These are phyloP conservation scores for Aspergillus sp. DNA, from an alignment of 2,329 filamentous ascomycete species.

Conservation along the genomic window DNA sequence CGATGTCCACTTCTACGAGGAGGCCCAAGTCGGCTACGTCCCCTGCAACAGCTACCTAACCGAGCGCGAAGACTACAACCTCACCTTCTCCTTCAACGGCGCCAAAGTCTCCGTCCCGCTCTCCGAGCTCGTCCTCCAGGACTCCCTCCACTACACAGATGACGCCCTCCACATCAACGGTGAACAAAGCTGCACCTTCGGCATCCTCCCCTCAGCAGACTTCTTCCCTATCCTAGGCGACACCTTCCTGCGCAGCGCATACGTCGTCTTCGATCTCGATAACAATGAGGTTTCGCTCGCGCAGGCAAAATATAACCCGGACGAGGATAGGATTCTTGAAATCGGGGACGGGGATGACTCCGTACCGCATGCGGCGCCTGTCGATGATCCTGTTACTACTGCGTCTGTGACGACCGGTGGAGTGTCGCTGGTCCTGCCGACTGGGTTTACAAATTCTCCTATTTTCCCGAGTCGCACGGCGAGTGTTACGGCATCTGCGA, in stretches of 20 bases:
- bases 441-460: not conserved
- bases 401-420: not conserved
- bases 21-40: conserved; percentile 45
- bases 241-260: conserved; percentile 72
- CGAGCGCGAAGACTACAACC: conserved; percentile 41
- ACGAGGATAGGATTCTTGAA: conserved; percentile 49
- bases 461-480: conserved; percentile 2
- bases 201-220: conserved; percentile 59
- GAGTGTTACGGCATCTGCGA: not conserved
- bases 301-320: conserved; percentile 63
- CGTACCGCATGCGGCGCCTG: conserved; percentile 50
- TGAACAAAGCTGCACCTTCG: conserved; percentile 61
- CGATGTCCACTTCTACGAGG: conserved; percentile 55
- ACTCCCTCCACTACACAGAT: conserved; percentile 28
- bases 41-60: conserved; percentile 52
- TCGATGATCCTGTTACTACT: not conserved
- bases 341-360: conserved; percentile 49
- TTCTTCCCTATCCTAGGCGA: conserved; percentile 67
- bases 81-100: conserved; percentile 57
- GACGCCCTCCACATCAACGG: conserved; percentile 26
- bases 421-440: not conserved
- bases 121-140: conserved; percentile 63
- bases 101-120: conserved; percentile 54
- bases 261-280: conserved; percentile 71
- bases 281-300: conserved; percentile 72